Evolutionary conservation across 2,329 filamentous ascomycete genomes (phyloP), one percentile per base, ranked within the genome.

Genomic region (Trichoderma semiorbis): DNA sequence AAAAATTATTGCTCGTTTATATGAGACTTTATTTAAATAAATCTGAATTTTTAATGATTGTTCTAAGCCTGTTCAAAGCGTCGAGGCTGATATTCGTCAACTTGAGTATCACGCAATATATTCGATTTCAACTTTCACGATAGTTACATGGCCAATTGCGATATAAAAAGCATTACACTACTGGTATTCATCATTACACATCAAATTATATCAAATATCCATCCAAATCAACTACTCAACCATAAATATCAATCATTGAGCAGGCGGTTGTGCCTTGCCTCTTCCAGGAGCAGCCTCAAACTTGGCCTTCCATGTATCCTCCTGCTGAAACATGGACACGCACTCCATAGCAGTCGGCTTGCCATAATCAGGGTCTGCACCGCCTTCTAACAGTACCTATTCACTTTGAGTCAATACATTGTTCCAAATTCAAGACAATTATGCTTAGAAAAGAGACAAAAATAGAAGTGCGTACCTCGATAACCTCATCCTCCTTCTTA

Each of bases 401-500:
- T 18, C 7, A 43, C 26, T 14, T 10, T 12, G 10, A 58, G 6
- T 69, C 14, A 62, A 57, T 24, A 28, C 1, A 10, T 18, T 7
- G 4, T 32, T 60, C 7, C 14, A 43, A 32, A 53, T 2, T 26
- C 24, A 3, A 60, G 43, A 1, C 18, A 69, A 12, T 24, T 2
- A 18, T 3, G 8, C n/a, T 30, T 12, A 16, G 8, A 36, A 50
- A n/a, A 21, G 50, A 26, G n/a, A 18, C 7, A 26, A 60, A 11
- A 47, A 24, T 57, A 14, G 12, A 14, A 18, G 5, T 7, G 50
- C 79, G 65, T 72, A 88, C 86, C 78, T 88, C 87, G 11, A 93
- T 86, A 3, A 93, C 88, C 5, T 86, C 87, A 69, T 87, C 85
- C 77, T 91, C 90, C 12, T 88, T 88, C 80, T 93, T 93, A 79